Evolutionary conservation across 768 basidiomycete species (phyloP).

Genomic region (Mycena latifolia): DNA sequence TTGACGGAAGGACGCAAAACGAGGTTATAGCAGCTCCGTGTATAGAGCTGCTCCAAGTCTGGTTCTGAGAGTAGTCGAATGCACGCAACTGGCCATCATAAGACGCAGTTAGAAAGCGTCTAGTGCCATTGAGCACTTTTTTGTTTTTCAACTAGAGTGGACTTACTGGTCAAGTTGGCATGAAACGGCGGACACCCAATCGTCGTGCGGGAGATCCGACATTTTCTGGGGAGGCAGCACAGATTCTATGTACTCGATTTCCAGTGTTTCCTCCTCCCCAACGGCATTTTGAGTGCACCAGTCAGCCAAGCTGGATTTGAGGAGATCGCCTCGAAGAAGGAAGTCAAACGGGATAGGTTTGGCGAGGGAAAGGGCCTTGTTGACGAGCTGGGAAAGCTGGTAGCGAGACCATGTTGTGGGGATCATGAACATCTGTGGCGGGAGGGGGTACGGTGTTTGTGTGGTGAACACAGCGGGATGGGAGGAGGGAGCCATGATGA

Average conservation of each 20-base stretch:
- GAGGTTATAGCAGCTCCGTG: conserved; percentile 81
- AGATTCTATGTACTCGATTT: conserved; percentile 93
- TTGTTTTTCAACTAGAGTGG: conserved; percentile 8
- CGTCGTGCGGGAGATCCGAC: conserved; percentile 85
- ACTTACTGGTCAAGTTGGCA: conserved; percentile 68
- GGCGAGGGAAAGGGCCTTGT: conserved; percentile 85
- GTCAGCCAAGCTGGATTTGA: conserved; percentile 77
- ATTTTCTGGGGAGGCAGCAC: conserved; percentile 89
- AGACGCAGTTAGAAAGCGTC: conserved; percentile 81
- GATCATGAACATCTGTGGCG: conserved; percentile 92
- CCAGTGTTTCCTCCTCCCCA: conserved; percentile 91
- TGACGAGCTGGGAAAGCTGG: conserved; percentile 96
- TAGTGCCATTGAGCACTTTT: conserved; percentile 43
- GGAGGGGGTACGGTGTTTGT: conserved; percentile 78
- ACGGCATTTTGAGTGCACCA: conserved; percentile 81
- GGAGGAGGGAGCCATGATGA: conserved; percentile 41
- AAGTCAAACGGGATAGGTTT: conserved; percentile 94
- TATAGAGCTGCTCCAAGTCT: conserved; percentile 59
- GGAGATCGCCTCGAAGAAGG: conserved; percentile 84
- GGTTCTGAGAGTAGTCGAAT: conserved; percentile 77
- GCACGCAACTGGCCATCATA: conserved; percentile 84
- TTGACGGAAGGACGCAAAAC: conserved; percentile 63
- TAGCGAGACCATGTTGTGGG: conserved; percentile 93
- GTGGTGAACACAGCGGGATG: conserved; percentile 78
- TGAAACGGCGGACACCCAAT: conserved; percentile 92